These are phyloP conservation scores for Maudiozyma saulgeensis DNA, from an alignment of 805 yeast species.

Conservation along the genomic window DNA sequence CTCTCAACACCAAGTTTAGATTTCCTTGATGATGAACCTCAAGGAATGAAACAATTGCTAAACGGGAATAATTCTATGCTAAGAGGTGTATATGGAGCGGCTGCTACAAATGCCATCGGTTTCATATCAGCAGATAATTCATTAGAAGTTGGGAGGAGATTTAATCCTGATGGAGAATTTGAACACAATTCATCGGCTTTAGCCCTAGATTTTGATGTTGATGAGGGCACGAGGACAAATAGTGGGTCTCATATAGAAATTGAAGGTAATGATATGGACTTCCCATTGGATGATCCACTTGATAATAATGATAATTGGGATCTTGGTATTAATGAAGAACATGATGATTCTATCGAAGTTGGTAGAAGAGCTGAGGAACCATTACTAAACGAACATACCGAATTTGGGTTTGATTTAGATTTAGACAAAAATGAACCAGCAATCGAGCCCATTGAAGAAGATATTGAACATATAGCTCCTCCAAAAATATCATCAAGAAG, in stretches of 20 bases:
- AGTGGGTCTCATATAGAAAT: background rate
- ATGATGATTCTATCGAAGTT: conserved; percentile 46
- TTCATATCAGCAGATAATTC: conserved; percentile 18
- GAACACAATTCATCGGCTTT: conserved; percentile 7
- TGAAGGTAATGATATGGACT: conserved; percentile 12
- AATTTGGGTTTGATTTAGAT: conserved; percentile 47
- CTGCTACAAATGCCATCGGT: conserved; percentile 5
- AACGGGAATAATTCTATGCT: conserved; percentile 15
- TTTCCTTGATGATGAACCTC: conserved; percentile 15
- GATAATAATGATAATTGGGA: conserved; percentile 20
- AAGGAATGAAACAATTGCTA: conserved; percentile 8
- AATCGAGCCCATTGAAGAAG: conserved; percentile 17
- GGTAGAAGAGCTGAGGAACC: conserved; percentile 42
- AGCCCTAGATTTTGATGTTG: conserved; percentile 2
- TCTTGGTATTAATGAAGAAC: conserved; percentile 18
- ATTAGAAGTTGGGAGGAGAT: conserved; percentile 24
- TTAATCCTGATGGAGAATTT: conserved; percentile 17
- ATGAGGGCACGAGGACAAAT: conserved; percentile 4
- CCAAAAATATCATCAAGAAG: conserved; percentile 1
- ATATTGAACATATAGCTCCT: conserved; percentile 21
- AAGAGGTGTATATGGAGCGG: conserved; percentile 25
- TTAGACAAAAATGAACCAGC: conserved; percentile 31
- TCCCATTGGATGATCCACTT: conserved; percentile 18
- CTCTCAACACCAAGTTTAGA: conserved; percentile 53
- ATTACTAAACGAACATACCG: conserved; percentile 26